phyloP scores from a whole-genome alignment of 176 grass and related monocot species.

The Oryza nivara region DNA sequence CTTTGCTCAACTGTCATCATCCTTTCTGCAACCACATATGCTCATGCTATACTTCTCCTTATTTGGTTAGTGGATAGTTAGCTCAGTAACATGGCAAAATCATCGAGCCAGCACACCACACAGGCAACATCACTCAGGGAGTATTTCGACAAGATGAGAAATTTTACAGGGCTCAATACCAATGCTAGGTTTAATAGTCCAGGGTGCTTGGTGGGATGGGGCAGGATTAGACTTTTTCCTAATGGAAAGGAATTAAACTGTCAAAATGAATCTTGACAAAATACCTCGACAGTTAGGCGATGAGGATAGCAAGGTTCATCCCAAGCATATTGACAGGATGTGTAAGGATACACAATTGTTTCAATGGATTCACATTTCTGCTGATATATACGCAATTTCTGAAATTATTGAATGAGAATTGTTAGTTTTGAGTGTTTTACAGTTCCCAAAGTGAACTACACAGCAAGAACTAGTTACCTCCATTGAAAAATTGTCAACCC shows the following conservation, averaged over 20 bases:
- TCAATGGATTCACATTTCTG: slow-evolving; percentile 95
- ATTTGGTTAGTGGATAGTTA: no score
- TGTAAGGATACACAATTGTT: slow-evolving; percentile 89
- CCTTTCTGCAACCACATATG: not conserved
- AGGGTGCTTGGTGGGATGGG: not conserved
- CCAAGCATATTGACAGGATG: slow-evolving; percentile 93
- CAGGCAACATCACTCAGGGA: not conserved
- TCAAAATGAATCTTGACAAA: slow-evolving; percentile 1
- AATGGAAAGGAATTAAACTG: not conserved
- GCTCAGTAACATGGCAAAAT: no score
- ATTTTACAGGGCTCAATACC: not conserved
- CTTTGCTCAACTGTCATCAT: not conserved
- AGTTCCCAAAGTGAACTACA: slow-evolving; percentile 39
- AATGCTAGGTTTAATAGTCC: not conserved
- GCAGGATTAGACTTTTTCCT: no score
- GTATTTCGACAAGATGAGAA: not conserved
- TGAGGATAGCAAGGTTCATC: slow-evolving; percentile 97
- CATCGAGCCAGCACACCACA: no score
- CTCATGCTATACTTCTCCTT: no score
- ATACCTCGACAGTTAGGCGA: slow-evolving; percentile 91
- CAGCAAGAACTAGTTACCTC: slow-evolving; percentile 69
- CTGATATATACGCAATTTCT: slow-evolving; percentile 97
- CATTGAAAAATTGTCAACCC: slow-evolving; percentile 91
- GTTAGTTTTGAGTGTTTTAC: slow-evolving; percentile 27
- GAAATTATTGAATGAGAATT: slow-evolving; percentile 44